A percentile compares a stretch with the other conserved stretches of the same genome.
Evolutionary conservation across 345 rosid species (phyloP).

Genomic region (Eucalyptus fibrosa): DNA sequence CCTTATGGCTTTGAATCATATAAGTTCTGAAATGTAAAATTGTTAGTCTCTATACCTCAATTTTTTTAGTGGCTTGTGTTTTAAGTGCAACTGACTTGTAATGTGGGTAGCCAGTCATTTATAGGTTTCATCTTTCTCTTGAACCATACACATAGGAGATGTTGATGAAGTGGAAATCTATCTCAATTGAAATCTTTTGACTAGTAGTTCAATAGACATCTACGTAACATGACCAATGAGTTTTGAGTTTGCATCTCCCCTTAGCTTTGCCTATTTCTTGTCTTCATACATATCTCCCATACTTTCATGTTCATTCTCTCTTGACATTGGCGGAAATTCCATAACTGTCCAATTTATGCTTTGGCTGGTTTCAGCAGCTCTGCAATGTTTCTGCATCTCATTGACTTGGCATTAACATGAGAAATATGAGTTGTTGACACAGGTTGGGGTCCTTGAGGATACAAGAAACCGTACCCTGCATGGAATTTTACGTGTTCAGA

Average conservation of each 20-base stretch:
- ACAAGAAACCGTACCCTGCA: conserved; percentile 95
- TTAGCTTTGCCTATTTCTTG: not conserved
- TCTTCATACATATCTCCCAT: not conserved
- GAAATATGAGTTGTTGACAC: not conserved
- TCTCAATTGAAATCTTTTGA: not conserved
- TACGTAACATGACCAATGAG: not conserved
- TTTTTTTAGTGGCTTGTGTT: not conserved
- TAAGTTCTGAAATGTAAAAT: not conserved
- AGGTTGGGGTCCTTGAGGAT: conserved; percentile 98
- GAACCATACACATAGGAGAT: not conserved
- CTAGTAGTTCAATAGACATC: not conserved
- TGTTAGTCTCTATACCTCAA: not conserved
- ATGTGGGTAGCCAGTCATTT: not conserved
- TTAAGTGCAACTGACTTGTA: not conserved
- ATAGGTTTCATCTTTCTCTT: not conserved
- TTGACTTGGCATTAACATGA: not conserved
- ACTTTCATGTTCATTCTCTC: not conserved
- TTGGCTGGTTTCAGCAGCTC: not conserved
- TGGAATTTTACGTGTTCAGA: conserved; percentile 89
- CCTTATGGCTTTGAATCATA: not conserved
- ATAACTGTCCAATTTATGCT: not conserved
- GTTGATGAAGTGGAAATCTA: not conserved
- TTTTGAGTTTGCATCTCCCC: not conserved
- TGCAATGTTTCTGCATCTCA: not conserved
- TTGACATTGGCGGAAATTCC: not conserved